Percentiles rank a stretch among this genome's conserved stretches.
phyloP scores from a whole-genome alignment of 225 moss, liverwort and hornwort species.

The Takakia lepidozioides region DNA sequence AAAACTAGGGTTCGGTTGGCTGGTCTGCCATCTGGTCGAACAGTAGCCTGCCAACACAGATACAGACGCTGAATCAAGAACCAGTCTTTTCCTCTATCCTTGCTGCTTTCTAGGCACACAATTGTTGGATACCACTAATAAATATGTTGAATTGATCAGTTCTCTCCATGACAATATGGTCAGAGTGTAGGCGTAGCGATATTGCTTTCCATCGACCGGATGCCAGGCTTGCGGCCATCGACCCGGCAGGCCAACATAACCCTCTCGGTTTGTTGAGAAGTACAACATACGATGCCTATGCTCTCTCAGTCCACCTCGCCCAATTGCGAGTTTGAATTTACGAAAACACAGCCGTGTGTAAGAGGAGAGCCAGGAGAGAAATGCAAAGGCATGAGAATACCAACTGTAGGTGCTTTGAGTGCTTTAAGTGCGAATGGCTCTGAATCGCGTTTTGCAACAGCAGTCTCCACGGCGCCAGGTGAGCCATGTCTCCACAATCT shows the following conservation, averaged over 20 bases:
- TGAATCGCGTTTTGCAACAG: conserved; percentile 66
- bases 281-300: no score
- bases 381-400: no score
- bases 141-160: not conserved
- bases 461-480: conserved; percentile 64
- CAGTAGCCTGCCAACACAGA: conserved; percentile 63
- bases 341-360: not conserved
- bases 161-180: not conserved
- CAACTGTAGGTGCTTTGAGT: conserved; percentile 71
- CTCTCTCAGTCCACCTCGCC: no score
- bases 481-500: conserved; percentile 47
- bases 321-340: not conserved
- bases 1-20: conserved; percentile 88
- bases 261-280: not conserved
- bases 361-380: no score
- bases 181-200: not conserved
- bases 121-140: no score
- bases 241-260: not conserved
- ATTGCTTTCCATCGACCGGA: not conserved
- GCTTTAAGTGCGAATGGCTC: conserved; percentile 74
- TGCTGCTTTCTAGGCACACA: no score
- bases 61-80: not conserved
- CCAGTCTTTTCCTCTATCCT: not conserved
- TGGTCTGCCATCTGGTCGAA: conserved; percentile 74
- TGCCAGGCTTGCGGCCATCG: not conserved